Conservation (phyloP, 306 rosid species). For the Calophaca sinica region DNA sequence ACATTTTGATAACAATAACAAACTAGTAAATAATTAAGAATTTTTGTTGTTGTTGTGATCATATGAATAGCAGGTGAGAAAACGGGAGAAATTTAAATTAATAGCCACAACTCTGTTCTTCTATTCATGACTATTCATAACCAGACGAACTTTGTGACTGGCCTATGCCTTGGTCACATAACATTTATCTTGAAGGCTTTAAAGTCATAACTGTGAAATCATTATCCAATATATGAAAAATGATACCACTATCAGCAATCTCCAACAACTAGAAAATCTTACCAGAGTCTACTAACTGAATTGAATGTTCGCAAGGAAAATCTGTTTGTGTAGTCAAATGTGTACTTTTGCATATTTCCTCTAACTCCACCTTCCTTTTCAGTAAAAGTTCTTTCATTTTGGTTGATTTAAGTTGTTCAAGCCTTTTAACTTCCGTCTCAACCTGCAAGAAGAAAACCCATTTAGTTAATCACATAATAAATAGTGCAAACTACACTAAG, state of each 20-base stretch:
- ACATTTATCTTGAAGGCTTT: background rate
- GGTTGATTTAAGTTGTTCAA: conserved; percentile 71
- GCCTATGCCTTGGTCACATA: background rate
- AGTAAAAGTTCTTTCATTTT: conserved; percentile 70
- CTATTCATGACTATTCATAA: conserved; percentile 6
- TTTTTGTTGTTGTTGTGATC: no score
- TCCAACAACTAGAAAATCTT: conserved; percentile 22
- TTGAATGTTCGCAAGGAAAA: conserved; percentile 46
- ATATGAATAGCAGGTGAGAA: background rate
- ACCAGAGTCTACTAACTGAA: conserved; percentile 62
- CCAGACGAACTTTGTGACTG: background rate
- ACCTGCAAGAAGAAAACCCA: conserved; percentile 53
- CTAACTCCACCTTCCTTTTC: conserved; percentile 70
- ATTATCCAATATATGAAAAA: conserved; percentile 20
- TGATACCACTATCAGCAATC: background rate
- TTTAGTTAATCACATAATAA: conserved; percentile 16
- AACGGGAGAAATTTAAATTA: conserved; percentile 15
- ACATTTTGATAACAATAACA: conserved; percentile 6
- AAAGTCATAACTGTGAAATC: background rate
- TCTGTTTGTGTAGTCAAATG: conserved; percentile 56
- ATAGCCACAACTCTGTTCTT: conserved; percentile 1
- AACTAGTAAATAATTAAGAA: background rate
- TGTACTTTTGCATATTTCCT: conserved; percentile 62
- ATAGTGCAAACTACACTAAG: conserved; percentile 7
- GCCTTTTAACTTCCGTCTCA: conserved; percentile 74